A percentile compares a stretch with the other conserved stretches of the same genome.
Conservation (phyloP, 225 moss, liverwort and hornwort genomes). For the Pseudisothecium myosuroides region DNA sequence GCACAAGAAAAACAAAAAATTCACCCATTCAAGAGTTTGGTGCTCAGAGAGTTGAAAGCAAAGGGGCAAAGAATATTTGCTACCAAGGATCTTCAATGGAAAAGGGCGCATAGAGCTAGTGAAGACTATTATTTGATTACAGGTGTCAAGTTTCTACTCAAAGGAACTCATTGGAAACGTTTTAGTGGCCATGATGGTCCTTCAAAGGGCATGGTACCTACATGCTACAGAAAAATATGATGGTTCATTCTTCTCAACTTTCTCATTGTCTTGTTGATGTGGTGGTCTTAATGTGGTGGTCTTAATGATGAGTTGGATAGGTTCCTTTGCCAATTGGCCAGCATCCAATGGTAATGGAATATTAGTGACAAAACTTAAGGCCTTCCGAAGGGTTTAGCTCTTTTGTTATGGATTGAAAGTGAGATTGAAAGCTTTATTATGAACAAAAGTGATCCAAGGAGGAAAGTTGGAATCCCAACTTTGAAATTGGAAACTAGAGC, state of each 20-base stretch:
- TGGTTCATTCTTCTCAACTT: background rate
- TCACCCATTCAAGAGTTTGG: no score
- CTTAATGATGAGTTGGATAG: background rate
- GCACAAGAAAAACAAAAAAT: background rate
- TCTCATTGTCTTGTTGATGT: fast-evolving
- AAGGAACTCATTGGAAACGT: fast-evolving
- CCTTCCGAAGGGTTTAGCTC: background rate
- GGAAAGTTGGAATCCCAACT: background rate
- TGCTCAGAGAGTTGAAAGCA: fast-evolving
- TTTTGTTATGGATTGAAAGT: background rate
- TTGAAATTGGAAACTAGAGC: background rate
- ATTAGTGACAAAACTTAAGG: background rate
- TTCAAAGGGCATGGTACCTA: background rate
- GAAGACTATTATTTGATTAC: no score
- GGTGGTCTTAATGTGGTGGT: background rate
- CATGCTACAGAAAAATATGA: no score
- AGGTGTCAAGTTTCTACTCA: no score
- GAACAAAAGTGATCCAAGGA: background rate
- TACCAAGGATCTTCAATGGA: background rate
- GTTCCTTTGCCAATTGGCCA: background rate
- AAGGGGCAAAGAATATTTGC: no score
- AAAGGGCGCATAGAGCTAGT: background rate
- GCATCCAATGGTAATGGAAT: background rate
- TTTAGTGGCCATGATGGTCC: no score
- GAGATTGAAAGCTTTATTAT: background rate